Base-by-base conservation (phyloP, 345 rosid species). In the Firmiana major region DNA sequence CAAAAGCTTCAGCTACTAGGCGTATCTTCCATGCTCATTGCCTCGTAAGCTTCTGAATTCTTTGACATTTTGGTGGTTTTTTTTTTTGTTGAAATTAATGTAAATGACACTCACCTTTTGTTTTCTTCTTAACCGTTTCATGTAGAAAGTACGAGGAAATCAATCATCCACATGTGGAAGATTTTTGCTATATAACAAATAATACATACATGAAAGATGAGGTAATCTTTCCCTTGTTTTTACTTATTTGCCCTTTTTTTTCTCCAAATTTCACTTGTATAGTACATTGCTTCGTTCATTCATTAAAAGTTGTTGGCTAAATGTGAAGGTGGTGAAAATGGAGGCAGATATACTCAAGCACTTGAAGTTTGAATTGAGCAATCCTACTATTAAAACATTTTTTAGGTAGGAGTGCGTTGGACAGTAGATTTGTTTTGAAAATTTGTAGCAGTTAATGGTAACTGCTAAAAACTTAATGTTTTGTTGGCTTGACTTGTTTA, bases 11-110 rank as follows among this genome's bases (percentile, higher is more conserved):
- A 88, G 83, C 86, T 94, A 3, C 75, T 94, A 16, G 97, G 98
- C 42, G 93, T 92, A 81, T 84, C 98, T 66, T 75, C 97, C 2
- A 91, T 92, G 98, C 93, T 91, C 68, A 89, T 94, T 81, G 95
- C 98, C 73, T 88, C 93, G 95, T 92, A 89, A 88, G 97, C 15
- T 10, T 67, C 64, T 19, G 1, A 0, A 4, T 21, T 34, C 5
- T 59, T 10, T 58, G 19, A 38, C 77, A 5, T 62, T 21, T 15
- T 77, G 7, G n/a, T 2, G 9, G 15, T n/a, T n/a, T n/a, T n/a
- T n/a, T n/a, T n/a, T n/a, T n/a, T n/a, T n/a, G n/a, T n/a, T n/a
- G n/a, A n/a, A n/a, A n/a, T 2, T 59, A 4, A 3, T 24, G 16
- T 24, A 24, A 59, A 26, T 24, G 6, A 76, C 43, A 36, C 16